Base-by-base conservation (phyloP, 768 basidiomycete genomes). In the Fomitopsis pulvina region DNA sequence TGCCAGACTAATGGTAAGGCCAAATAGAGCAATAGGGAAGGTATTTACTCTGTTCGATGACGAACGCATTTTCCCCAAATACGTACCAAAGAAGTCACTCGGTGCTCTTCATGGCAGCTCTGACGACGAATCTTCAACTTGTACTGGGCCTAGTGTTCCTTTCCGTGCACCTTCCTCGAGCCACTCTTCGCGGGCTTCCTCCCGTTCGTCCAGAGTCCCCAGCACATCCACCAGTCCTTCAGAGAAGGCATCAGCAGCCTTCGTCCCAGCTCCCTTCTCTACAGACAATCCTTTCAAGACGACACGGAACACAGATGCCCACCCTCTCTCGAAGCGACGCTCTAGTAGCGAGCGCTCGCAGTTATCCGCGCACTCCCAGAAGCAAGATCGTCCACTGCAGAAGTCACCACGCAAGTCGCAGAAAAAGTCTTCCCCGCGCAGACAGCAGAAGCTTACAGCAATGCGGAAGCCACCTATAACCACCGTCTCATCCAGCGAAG, bases 331-430 rank as follows among this genome's bases (percentile, higher is more conserved):
- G n/a, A n/a, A n/a, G n/a, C n/a, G n/a, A n/a, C n/a, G n/a, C n/a
- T n/a, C n/a, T n/a, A n/a, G n/a, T n/a, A n/a, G 10, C 25, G 25
- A n/a, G 29, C 20, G 5, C 8, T 18, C 6, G 8, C 29, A 26
- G 29, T 11, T 16, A 22, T 47, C 10, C 46, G 50, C 2, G 51
- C 51, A 0, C 54, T 56, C 28, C 32, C 48, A 3, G 42, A 43
- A 27, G 3, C 27, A 1, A 20, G 44, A 8, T n/a, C n/a, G n/a
- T n/a, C 39, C 54, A n/a, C 5, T 63, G 10, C 55, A 58, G 12
- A 66, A 67, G 41, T 69, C 68, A 1, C 68, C 65, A 6, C 66
- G 63, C n/a, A 63, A 62, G 39, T 61, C 58, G 6, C 40, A 41
- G 20, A 48, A 58, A 26, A 63, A 62, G 38, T 50, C 52, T 1